Conservation (phyloP, 2,329 filamentous ascomycete genomes). For the Colletotrichum abscissum region DNA sequence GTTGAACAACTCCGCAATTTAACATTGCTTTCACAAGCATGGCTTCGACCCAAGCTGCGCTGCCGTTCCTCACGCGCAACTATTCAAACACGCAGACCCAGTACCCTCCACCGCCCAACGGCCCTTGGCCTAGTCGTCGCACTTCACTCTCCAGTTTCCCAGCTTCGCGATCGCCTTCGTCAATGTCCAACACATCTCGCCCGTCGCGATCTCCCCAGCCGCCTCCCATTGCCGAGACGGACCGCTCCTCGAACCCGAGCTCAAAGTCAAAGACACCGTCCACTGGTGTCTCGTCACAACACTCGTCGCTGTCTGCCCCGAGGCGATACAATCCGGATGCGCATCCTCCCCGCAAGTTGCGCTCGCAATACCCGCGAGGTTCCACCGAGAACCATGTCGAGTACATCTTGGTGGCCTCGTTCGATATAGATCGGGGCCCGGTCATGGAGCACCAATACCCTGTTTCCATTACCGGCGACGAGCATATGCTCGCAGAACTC, state of each 20-base stretch:
- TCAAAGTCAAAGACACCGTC: constrained; percentile 71
- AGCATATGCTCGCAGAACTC: constrained; percentile 97
- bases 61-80: constrained; percentile 56
- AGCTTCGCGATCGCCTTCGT: constrained; percentile 67
- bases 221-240: constrained; percentile 57
- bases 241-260: constrained; percentile 69
- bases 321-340: constrained; percentile 62
- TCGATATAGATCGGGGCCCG: constrained; percentile 95
- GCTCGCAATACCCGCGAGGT: constrained; percentile 81
- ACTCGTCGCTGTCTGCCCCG: constrained; percentile 68
- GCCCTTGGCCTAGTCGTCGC: constrained; percentile 50
- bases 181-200: constrained; percentile 65
- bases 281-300: constrained; percentile 66
- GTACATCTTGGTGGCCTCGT: constrained; percentile 96
- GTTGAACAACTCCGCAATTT: constrained; percentile 32
- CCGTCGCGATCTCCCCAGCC: constrained; percentile 67
- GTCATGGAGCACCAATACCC: constrained; percentile 99
- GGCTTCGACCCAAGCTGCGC: constrained; percentile 53
- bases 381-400: constrained; percentile 93
- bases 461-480: constrained; percentile 92
- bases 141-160: constrained; percentile 75
- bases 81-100: constrained; percentile 50
- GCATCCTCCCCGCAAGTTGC: constrained; percentile 67
- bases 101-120: constrained; percentile 41
- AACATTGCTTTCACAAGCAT: constrained; percentile 40